A percentile compares a stretch with the other conserved stretches of the same genome.
Conservation (phyloP, 768 basidiomycete genomes). For the Tulasnella calospora region DNA sequence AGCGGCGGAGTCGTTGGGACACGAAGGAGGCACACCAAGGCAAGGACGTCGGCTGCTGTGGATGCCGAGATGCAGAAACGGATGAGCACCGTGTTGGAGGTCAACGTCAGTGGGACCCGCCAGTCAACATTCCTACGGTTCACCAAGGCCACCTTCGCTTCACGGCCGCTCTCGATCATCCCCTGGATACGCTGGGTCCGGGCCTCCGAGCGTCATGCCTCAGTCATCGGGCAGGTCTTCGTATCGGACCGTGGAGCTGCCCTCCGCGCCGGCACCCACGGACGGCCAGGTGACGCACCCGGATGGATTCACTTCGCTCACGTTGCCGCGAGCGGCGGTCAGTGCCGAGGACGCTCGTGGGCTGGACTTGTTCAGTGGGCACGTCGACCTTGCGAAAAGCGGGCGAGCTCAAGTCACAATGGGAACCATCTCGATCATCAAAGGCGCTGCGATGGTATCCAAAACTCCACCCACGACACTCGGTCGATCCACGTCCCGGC, state of each 20-base stretch:
- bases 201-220: conserved; percentile 19
- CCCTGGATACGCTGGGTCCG: conserved; percentile 32
- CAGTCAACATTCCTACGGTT: conserved; percentile 5
- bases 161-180: conserved; percentile 30
- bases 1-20: neutral
- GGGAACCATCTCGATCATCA: conserved; percentile 56
- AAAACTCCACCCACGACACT: neutral
- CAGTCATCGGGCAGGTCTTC: conserved; percentile 28
- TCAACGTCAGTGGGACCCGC: conserved; percentile 33
- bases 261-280: conserved; percentile 34
- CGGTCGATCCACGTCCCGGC: neutral
- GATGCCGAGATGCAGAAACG: conserved; percentile 26
- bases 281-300: neutral
- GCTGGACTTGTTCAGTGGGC: conserved; percentile 31
- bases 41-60: neutral
- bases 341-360: conserved; percentile 35
- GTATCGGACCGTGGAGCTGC: conserved; percentile 34
- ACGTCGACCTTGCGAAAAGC: conserved; percentile 60
- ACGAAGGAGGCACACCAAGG: neutral
- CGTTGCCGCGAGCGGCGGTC: conserved; percentile 46
- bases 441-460: conserved; percentile 26
- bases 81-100: conserved; percentile 42
- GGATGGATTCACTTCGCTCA: conserved; percentile 42
- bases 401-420: conserved; percentile 84
- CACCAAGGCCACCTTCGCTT: conserved; percentile 26